Evolutionary conservation across 2,329 filamentous ascomycete genomes (phyloP), one percentile per base, ranked within the genome.

Genomic region (Aureobasidium sp.): DNA sequence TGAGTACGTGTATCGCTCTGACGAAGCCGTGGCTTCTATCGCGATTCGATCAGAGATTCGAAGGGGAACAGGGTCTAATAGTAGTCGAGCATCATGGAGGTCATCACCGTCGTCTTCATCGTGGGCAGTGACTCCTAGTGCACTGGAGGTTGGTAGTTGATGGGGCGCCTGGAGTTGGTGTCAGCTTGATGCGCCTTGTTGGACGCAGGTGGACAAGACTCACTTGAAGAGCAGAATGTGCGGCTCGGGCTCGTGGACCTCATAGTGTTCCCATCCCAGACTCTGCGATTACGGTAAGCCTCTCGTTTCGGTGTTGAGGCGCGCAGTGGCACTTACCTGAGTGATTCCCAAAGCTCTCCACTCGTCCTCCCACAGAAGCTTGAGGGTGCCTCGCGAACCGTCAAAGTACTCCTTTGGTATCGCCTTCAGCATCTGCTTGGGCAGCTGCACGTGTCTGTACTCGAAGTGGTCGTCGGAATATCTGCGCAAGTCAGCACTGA

Each of bases 151-250:
- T 92, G 87, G 75, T 90, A 94, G 76, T 93, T 91, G 70, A 94
- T 86, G 59, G 89, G 88, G 67, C 89, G 86, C 78, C 89, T 94
- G 65, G 43, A 29, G 43, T n/a, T 21, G 42, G 5, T 58, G 53
- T 63, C 51, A 61, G 38, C 50, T 43, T 13, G 8, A 23, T 40
- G 43, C 13, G 3, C 3, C 15, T 23, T 42, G 7, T 2, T 31
- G 50, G 3, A 23, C 2, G 19, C 3, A 7, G n/a, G 2, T 19
- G 7, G n/a, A 15, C 37, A 31, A 27, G 62, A 80, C 89, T 74
- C 78, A 96, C 93, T 99, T 99, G 84, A 99, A 99, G 33, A 99
- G 84, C 60, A 99, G 83, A 70, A 99, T 99, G 74, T 99, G 94
- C 65, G 94, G 94, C 78, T 99, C 94, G 45, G 94, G 94, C 75